A percentile compares a stretch with the other conserved stretches of the same genome.
phyloP scores from a whole-genome alignment of 2,329 filamentous ascomycete species.

The Botrytis galanthina region DNA sequence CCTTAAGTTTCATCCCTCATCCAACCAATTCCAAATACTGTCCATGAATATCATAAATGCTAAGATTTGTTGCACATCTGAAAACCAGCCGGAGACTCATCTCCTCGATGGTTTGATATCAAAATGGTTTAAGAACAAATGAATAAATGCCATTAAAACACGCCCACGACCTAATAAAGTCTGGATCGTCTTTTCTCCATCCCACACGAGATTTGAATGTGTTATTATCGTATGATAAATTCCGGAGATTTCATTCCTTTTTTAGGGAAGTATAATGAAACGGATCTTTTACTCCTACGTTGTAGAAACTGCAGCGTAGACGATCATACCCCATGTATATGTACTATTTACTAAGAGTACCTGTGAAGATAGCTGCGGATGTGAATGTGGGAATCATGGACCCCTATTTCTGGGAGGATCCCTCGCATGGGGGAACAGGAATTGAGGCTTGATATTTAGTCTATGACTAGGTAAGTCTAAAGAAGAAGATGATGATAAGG shows the following conservation, averaged over 20 bases:
- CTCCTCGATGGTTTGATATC: neutral
- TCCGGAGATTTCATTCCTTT: conserved; percentile 3
- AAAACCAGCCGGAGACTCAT: neutral
- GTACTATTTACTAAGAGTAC: too few species aligned
- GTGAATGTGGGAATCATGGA: neutral
- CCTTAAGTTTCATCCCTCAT: neutral
- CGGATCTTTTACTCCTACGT: conserved; percentile 8
- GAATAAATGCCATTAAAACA: neutral
- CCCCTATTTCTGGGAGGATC: neutral
- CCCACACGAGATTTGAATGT: neutral
- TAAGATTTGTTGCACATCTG: neutral
- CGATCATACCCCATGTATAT: neutral
- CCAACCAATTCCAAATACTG: neutral
- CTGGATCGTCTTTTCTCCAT: neutral
- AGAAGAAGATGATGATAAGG: neutral
- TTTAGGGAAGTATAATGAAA: neutral
- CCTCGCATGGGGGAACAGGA: neutral
- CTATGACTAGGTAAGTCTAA: neutral
- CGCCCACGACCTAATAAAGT: neutral
- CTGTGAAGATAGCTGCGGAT: neutral
- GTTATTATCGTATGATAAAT: neutral
- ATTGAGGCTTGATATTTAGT: neutral
- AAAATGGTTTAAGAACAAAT: neutral
- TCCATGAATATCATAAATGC: neutral
- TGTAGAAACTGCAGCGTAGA: neutral